Percentiles rank a stretch among this genome's conserved stretches.
These are phyloP conservation scores for Omphalea diandra DNA, from an alignment of 441 rosid species.

Conservation along the genomic window DNA sequence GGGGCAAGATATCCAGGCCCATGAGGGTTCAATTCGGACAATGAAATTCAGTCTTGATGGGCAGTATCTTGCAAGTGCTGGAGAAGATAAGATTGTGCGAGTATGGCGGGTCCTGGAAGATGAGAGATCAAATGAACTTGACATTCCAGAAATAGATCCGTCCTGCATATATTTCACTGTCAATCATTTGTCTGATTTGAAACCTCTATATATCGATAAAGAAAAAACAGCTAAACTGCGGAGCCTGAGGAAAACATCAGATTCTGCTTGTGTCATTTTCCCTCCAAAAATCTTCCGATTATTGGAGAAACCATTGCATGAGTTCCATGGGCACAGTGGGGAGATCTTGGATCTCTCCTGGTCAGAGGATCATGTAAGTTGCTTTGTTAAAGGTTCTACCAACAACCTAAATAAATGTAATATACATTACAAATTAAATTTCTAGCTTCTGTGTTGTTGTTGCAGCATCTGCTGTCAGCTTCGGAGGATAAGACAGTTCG, in stretches of 20 bases:
- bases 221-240: conserved; percentile 45
- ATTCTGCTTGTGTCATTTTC: conserved; percentile 65
- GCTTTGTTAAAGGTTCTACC: neutral
- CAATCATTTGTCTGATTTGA: conserved; percentile 55
- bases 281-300: conserved; percentile 68
- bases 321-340: conserved; percentile 65
- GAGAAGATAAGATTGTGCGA: conserved; percentile 73
- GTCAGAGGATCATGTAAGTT: conserved; percentile 66
- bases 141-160: conserved; percentile 54
- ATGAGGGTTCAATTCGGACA: conserved; percentile 66
- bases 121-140: conserved; percentile 47
- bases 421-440: conserved; percentile 33
- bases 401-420: conserved; percentile 37
- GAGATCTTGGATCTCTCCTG: conserved; percentile 86
- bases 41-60: conserved; percentile 95
- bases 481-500: conserved; percentile 64
- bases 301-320: conserved; percentile 69
- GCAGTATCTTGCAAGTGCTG: conserved; percentile 70
- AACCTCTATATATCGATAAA: conserved; percentile 42
- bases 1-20: conserved; percentile 67
- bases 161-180: conserved; percentile 58
- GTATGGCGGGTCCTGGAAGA: conserved; percentile 73
- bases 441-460: conserved; percentile 15
- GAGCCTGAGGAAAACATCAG: conserved; percentile 46
- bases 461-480: conserved; percentile 51